Base-by-base conservation (phyloP, 2,329 filamentous ascomycete genomes). In the Albifimbria verrucaria region DNA sequence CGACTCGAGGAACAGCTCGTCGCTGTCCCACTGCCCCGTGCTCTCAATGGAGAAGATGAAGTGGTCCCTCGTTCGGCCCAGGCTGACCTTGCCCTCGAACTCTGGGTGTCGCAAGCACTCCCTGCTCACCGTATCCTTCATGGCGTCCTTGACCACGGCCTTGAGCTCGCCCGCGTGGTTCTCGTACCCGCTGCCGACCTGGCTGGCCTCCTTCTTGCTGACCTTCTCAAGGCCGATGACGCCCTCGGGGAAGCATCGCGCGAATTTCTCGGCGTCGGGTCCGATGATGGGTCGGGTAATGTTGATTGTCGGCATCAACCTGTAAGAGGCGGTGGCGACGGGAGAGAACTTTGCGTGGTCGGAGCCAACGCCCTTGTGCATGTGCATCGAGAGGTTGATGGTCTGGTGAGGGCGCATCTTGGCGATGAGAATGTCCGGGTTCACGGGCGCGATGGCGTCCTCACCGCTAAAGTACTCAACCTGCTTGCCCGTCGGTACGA, bases 311-410 rank as follows among this genome's bases (percentile, higher is more conserved):
- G 94, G 94, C 66, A 99, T 76, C 20, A 99, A 81, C 48, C 94
- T 86, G 76, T 99, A 99, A 22, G 89, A 90, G 3, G 94, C 94
- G 1, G 94, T 97, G 3, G 93, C 92, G 32, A 97, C 94, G 46
- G 94, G 94, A 1, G 91, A 96, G 77, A 94, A 99, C 73, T 99
- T 99, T 62, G 94, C 88, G 71, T 99, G 94, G 72, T 99, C 94
- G 58, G 88, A 85, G 47, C 94, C 94, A 60, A 95, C 86, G 55
- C 95, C 94, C 76, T 97, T 96, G 75, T 96, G 86, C 75, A 93
- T 94, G 77, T 97, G 92, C 82, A 96, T 88, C 60, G 89, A 86
- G 56, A 97, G 78, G 65, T 90, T 82, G 64, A 99, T 90, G 62
- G 85, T 83, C 77, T 99, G 95, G 4, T 89, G 89, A 0, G 95